Percentiles rank a stretch among this genome's conserved stretches.
These are phyloP conservation scores for Trichoderma breve DNA, from an alignment of 2,329 filamentous ascomycete species.

Conservation along the genomic window DNA sequence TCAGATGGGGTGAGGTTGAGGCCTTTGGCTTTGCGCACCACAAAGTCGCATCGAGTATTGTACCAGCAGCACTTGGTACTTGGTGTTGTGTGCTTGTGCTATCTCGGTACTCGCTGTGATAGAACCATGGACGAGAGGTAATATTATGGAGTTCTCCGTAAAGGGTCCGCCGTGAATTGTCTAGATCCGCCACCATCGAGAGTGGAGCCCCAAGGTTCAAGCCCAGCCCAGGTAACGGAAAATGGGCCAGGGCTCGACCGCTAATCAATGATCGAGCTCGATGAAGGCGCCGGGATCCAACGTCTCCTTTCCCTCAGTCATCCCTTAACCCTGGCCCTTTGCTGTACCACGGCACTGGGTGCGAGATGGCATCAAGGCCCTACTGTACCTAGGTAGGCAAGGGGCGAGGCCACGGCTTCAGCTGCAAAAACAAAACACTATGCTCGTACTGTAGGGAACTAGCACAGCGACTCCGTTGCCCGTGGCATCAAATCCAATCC, in stretches of 20 bases:
- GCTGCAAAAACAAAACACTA: neutral
- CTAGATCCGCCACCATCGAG: constrained; percentile 11
- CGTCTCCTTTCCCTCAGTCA: neutral
- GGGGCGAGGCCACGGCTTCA: neutral
- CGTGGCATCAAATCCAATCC: neutral
- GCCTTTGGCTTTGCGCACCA: neutral
- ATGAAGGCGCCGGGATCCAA: constrained; percentile 10
- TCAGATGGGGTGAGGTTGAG: neutral
- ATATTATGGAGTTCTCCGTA: constrained; percentile 6
- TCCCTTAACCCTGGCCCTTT: neutral
- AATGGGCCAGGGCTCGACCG: constrained; percentile 16
- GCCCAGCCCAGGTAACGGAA: constrained; percentile 1
- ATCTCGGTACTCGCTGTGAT: neutral
- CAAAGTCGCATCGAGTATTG: neutral
- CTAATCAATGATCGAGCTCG: constrained; percentile 18
- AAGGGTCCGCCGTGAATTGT: constrained; percentile 1
- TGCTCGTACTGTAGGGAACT: neutral
- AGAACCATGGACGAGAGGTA: neutral
- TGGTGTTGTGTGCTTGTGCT: neutral
- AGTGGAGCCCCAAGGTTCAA: neutral
- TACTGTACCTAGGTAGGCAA: neutral
- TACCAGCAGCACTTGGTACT: neutral
- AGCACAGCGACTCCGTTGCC: neutral
- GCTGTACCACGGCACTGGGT: constrained; percentile 2
- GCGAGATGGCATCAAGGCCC: neutral